These are phyloP conservation scores for Iberis pinnata DNA, from an alignment of 345 rosid genomes.

Conservation along the genomic window DNA sequence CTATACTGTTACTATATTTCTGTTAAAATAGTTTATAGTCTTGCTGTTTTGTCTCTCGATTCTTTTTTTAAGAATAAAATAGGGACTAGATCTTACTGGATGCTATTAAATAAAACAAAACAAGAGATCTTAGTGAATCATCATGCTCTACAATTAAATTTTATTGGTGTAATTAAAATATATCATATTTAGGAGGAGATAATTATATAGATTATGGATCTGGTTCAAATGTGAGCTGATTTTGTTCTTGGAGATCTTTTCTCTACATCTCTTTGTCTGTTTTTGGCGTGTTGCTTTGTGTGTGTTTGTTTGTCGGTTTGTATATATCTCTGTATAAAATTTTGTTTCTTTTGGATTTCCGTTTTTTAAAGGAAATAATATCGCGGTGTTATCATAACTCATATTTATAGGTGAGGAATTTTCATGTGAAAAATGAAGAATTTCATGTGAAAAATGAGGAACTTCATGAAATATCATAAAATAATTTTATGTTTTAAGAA, in stretches of 20 bases:
- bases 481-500: too few relatives aligned
- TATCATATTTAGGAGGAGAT: background rate
- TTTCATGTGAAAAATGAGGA: too few relatives aligned
- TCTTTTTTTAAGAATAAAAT: too few relatives aligned
- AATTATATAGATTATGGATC: conserved; percentile 6
- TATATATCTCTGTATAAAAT: background rate
- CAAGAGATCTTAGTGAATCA: background rate
- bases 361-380: background rate
- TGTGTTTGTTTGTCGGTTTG: conserved; percentile 7
- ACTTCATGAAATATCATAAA: too few relatives aligned
- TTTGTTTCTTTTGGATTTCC: background rate
- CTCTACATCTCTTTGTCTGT: conserved; percentile 8
- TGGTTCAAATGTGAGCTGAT: conserved; percentile 11
- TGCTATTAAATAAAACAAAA: background rate
- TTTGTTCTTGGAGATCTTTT: conserved; percentile 31
- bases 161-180: background rate
- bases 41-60: background rate
- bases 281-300: conserved; percentile 17
- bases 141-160: background rate
- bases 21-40: background rate
- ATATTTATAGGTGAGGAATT: too few relatives aligned
- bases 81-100: conserved; percentile 5
- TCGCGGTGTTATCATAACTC: background rate
- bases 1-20: background rate
- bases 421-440: too few relatives aligned